Conservation (phyloP, 1,139 yeast species). For the Pichia sp. region DNA sequence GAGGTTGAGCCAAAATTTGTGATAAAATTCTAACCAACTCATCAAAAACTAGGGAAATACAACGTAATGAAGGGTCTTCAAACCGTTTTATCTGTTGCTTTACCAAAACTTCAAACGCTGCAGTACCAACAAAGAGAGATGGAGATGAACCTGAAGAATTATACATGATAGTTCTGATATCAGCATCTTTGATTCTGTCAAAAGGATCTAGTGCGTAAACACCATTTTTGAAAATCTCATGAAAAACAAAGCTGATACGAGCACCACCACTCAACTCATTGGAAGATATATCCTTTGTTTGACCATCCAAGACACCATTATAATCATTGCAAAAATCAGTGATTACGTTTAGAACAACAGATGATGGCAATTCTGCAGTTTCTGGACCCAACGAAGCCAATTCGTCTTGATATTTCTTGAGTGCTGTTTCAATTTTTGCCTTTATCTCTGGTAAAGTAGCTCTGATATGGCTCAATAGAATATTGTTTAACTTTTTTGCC, state of each 20-base stretch:
- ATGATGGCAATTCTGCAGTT: conserved; percentile 79
- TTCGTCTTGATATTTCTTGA: conserved; percentile 78
- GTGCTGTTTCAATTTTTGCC: conserved; percentile 76
- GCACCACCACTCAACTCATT: conserved; percentile 96
- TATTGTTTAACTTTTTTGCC: conserved; percentile 86
- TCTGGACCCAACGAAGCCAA: conserved; percentile 75
- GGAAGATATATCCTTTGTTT: conserved; percentile 78
- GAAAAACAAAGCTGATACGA: conserved; percentile 94
- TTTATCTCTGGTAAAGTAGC: conserved; percentile 92
- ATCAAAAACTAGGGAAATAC: conserved; percentile 87
- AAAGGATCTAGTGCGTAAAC: conserved; percentile 90
- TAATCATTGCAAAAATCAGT: conserved; percentile 92
- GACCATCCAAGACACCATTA: conserved; percentile 88
- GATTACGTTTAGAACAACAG: conserved; percentile 82
- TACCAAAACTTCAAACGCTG: conserved; percentile 93
- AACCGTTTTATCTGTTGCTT: conserved; percentile 91
- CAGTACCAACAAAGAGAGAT: conserved; percentile 94
- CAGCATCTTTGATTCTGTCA: conserved; percentile 94
- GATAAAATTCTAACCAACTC: conserved; percentile 87
- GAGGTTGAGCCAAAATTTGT: conserved; percentile 75
- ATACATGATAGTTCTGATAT: conserved; percentile 95
- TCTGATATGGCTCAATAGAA: conserved; percentile 87
- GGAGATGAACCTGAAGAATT: conserved; percentile 97
- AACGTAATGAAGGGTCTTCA: conserved; percentile 87
- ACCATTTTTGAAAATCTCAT: conserved; percentile 92